Evolutionary conservation across 352 stramenopile genomes (phyloP), one percentile per base, ranked within the genome.

Genomic region (Phytophthora cactorum): DNA sequence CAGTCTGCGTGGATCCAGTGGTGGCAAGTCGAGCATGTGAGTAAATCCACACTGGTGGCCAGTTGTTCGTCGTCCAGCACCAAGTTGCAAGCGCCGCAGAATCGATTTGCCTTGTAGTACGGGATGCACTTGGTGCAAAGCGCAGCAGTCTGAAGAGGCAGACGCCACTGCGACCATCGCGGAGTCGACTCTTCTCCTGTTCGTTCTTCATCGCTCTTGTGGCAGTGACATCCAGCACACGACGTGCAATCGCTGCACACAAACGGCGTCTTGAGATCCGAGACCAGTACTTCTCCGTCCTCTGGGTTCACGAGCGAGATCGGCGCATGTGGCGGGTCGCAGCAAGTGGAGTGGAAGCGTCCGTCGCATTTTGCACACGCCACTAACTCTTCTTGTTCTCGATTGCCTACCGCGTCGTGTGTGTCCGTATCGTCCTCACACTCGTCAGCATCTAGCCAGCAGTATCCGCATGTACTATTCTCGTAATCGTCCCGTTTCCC

Each of bases 1-100:
- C 89, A 96, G n/a, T 77, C 71, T 6, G 81, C 74, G 39, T 96
- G 89, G 5, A 94, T 82, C 85, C 85, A 96, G 14, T 90, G 72
- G n/a, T 89, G 70, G 31, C 89, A 96, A 2, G 77, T 89, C 10
- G 81, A 86, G 51, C 89, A 96, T 11, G 85, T 79, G 4, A 95
- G 67, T 45, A 95, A 62, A 34, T 80, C 64, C 22, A 86, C 63
- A 41, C 77, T 87, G 0, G 78, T 84, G 14, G 74, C 50, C 2
- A 90, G 51, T 7, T 78, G 36, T 2, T 79, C 66, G 12, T 86
- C 74, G 25, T 87, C 74, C 28, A 92, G 66, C 6, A 83, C 66
- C 12, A 63, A 39, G 17, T 88, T 75, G 59, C 89, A 96, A 25
- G 95, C 87, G 32, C 74, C 63, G 34, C 89, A 96, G 63, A 89